Percentiles rank a stretch among this genome's conserved stretches.
Evolutionary conservation across 1,139 yeast genomes (phyloP).

Genomic region (Pneumocystis jirovecii): DNA sequence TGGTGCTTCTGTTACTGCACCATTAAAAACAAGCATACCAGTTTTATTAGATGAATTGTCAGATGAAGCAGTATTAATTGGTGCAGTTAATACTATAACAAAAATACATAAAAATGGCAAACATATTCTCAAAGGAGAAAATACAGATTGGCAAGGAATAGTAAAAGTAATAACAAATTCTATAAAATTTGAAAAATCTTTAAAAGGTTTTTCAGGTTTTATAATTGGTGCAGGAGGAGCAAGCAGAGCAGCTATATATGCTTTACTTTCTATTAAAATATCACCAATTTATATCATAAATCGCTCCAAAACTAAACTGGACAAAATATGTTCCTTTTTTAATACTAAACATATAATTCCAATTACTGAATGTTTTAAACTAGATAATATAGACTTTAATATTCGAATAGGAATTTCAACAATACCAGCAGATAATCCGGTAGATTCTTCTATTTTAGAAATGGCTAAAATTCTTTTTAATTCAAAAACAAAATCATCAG

Average conservation of each 20-base stretch:
- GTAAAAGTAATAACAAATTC: conserved; percentile 42
- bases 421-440: conserved; percentile 71
- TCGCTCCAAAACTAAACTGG: conserved; percentile 57
- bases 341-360: conserved; percentile 47
- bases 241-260: conserved; percentile 85
- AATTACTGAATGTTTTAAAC: conserved; percentile 22
- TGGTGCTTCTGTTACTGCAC: conserved; percentile 19
- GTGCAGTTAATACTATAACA: conserved; percentile 83
- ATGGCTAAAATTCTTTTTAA: conserved; percentile 23
- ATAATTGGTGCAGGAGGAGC: conserved; percentile 97
- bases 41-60: conserved; percentile 27
- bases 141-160: conserved; percentile 94
- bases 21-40: conserved; percentile 16
- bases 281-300: conserved; percentile 60
- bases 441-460: conserved; percentile 39
- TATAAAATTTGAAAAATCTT: conserved; percentile 12
- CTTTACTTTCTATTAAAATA: conserved; percentile 69
- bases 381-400: conserved; percentile 17
- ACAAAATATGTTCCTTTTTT: conserved; percentile 40
- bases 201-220: conserved; percentile 37
- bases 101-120: conserved; percentile 23
- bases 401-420: conserved; percentile 65
- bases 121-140: conserved; percentile 50
- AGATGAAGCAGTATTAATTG: conserved; percentile 60
- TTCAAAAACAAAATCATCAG: not conserved